Evolutionary conservation across 768 basidiomycete species (phyloP).

Genomic region (Rhizopogon rudus): DNA sequence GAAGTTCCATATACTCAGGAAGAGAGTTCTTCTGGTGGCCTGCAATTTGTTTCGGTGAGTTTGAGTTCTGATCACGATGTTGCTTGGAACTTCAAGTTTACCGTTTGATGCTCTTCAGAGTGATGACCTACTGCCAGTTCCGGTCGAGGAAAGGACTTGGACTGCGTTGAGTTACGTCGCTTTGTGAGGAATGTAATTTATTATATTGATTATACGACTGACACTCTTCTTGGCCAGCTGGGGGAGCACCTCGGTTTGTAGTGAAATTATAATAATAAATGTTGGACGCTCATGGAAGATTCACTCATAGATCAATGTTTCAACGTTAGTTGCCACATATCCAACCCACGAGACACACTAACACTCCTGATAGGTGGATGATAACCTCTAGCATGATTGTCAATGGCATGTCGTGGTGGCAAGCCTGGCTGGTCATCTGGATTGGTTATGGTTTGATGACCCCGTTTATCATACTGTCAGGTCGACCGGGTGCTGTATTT

Average conservation of each 20-base stretch:
- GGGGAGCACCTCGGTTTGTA: conserved; percentile 57
- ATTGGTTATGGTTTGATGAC: conserved; percentile 51
- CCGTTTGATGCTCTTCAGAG: conserved; percentile 34
- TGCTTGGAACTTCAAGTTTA: not conserved
- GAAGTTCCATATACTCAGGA: conserved; percentile 49
- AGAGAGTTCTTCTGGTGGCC: conserved; percentile 32
- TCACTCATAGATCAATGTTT: not conserved
- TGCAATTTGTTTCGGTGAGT: conserved; percentile 46
- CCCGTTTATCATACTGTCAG: conserved; percentile 65
- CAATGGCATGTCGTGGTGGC: conserved; percentile 69
- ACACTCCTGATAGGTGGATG: conserved; percentile 48
- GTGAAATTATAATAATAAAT: not conserved
- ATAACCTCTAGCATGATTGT: conserved; percentile 64
- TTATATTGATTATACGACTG: not conserved
- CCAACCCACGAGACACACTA: not conserved
- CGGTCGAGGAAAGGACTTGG: conserved; percentile 55
- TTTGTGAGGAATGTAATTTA: conserved; percentile 34
- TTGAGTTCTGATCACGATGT: conserved; percentile 6
- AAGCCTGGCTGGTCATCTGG: conserved; percentile 75
- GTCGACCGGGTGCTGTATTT: conserved; percentile 64
- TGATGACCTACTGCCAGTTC: conserved; percentile 59
- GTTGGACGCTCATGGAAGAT: not conserved
- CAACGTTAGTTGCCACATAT: not conserved
- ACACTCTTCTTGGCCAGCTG: conserved; percentile 25
- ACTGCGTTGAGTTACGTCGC: conserved; percentile 52